Base-by-base conservation (phyloP, 208 protist species). In the Trypanosoma avium region DNA sequence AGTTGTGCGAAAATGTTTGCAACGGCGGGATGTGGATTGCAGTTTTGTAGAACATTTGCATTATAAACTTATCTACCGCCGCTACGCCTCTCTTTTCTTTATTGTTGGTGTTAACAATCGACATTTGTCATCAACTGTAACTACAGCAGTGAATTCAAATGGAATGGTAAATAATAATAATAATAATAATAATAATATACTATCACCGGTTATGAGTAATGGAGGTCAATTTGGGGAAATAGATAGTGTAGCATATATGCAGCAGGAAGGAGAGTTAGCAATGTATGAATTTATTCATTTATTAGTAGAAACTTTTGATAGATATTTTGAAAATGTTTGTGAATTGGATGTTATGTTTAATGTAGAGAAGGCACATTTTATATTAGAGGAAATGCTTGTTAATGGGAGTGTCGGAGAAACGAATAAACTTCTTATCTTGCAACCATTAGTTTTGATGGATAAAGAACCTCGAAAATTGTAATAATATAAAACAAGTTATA, bases 31-130 rank as follows among this genome's bases (percentile, higher is more conserved):
- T 24, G 67, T 38, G 15, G 86, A 99, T 76, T 98, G 94, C 61
- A 97, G 79, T 36, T 98, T 98, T 61, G 36, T 98, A 38, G 94
- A 98, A 67, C 95, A 93, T 67, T 46, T 84, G 17, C 73, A 92
- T 4, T 92, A 93, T 73, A 98, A 97, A 73, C 47, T 98, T 13
- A 75, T 98, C 6, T 98, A 98, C 58, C 66, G 96, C 12, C 71
- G 95, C 24, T 98, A 98, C 61, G 95, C 96, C 10, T 97, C 94
- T n/a, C 76, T 98, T 10, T 98, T 97, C 61, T 97, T 98, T 75
- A 96, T 98, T 68, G 83, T 98, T 57, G 97, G 95, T 48, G 67
- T 95, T 17, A 87, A 97, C 70, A 63, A 57, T 30, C 36, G 2
- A 32, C n/a, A 10, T 22, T 8, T 21, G 10, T 7, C 42, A 15